Evolutionary conservation across 345 rosid species (phyloP).

Genomic region (Arabis hirsuta): DNA sequence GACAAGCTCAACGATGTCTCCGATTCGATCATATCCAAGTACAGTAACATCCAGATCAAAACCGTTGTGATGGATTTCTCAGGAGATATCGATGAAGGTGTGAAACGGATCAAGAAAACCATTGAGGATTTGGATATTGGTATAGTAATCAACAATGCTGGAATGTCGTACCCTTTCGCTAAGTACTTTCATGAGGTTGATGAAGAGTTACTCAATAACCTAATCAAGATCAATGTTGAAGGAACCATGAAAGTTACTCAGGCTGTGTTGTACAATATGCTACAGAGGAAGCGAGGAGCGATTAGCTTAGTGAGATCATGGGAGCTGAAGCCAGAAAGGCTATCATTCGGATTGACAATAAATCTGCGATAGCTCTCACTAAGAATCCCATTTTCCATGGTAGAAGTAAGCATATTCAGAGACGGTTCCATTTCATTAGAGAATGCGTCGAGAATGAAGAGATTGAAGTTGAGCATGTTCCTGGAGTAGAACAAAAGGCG

Average conservation of each 20-base stretch:
- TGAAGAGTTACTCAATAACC: conserved; percentile 58
- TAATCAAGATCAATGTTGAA: conserved; percentile 84
- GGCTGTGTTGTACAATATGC: conserved; percentile 80
- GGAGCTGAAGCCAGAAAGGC: no score
- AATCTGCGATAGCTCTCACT: no score
- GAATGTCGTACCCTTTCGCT: conserved; percentile 91
- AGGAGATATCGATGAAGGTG: conserved; percentile 84
- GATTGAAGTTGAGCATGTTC: no score
- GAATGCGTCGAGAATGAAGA: no score
- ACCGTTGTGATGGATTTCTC: conserved; percentile 81
- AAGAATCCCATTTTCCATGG: no score
- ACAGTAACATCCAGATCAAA: conserved; percentile 56
- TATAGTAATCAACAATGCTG: conserved; percentile 82
- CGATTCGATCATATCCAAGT: conserved; percentile 60
- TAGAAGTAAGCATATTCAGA: background rate
- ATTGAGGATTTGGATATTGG: conserved; percentile 84
- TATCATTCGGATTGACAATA: no score
- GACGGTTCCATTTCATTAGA: background rate
- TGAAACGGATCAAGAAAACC: conserved; percentile 60
- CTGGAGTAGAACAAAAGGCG: no score
- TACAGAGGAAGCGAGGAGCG: conserved; percentile 88
- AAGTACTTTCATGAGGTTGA: conserved; percentile 94
- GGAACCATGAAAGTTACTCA: conserved; percentile 92
- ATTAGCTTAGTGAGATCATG: conserved; percentile 42
- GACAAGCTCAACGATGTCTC: conserved; percentile 73